These are phyloP conservation scores for Paspalum notatum DNA, from an alignment of 176 grass and related monocot species.

Conservation along the genomic window DNA sequence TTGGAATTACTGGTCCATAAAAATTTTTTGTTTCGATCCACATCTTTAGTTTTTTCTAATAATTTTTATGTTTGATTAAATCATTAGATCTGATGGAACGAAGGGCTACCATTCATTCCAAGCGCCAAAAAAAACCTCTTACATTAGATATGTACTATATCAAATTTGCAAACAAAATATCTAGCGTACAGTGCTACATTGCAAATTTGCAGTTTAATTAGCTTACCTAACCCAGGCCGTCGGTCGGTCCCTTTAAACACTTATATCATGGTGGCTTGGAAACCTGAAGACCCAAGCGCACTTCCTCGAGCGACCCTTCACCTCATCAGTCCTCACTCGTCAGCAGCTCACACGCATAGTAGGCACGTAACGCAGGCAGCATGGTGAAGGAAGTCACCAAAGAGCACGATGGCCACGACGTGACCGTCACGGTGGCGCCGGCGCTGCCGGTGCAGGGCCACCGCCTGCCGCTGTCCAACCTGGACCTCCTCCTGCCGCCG, in stretches of 20 bases:
- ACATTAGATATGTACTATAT: no score
- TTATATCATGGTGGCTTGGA: not conserved
- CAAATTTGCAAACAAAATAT: no score
- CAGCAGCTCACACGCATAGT: conserved; percentile 1
- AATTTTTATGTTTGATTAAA: no score
- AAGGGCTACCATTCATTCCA: no score
- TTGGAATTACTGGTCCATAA: no score
- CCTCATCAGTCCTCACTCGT: not conserved
- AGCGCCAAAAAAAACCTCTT: no score
- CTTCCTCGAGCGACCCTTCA: not conserved
- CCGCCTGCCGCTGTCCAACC: conserved; percentile 64
- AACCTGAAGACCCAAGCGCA: not conserved
- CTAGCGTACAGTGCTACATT: no score
- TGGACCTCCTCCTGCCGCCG: conserved; percentile 71
- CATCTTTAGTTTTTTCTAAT: no score
- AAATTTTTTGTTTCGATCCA: no score
- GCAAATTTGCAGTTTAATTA: no score
- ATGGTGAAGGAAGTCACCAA: conserved; percentile 51
- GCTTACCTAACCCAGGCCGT: not conserved
- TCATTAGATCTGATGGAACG: no score
- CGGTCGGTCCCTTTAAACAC: not conserved
- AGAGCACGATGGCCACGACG: conserved; percentile 11
- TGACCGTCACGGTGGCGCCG: conserved; percentile 47
- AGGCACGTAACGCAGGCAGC: not conserved
- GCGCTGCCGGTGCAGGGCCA: conserved; percentile 53